Base-by-base conservation (phyloP, 1,284 basidiomycete species). In the Naganishia sp. region DNA sequence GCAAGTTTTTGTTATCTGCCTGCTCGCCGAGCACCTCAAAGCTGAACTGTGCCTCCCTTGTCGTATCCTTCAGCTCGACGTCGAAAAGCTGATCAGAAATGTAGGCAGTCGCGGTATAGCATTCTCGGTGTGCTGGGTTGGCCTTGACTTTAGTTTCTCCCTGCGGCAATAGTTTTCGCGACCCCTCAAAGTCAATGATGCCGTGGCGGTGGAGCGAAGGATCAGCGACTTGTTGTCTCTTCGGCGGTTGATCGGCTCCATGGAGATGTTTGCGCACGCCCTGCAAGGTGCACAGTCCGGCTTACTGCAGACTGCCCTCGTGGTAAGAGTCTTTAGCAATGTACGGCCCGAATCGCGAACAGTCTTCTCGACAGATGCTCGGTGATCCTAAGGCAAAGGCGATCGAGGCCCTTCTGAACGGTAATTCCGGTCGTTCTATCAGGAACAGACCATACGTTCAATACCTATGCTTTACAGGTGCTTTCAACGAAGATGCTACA, bases 61-160 rank as follows among this genome's bases (percentile, higher is more conserved):
- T 13, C 31, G 21, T 5, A 4, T 23, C 13, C 13, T 42, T 25
- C 42, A 90, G 76, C 83, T 90, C 73, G 94, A 97, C 73, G 84
- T 94, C 31, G 94, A 97, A 77, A 93, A 90, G 74, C 82, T 96
- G 6, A 89, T 94, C 41, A 84, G 85, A 46, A 85, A 85, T 23
- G 90, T 90, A 73, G 45, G 82, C 23, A 2, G 25, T 46, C 17
- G 7, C 31, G 10, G 43, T 15, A 9, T n/a, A 7, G 5, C 17
- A 17, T 25, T 11, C 28, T 2, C 21, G 9, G 13, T 18, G 35
- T 71, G 6, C 31, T n/a, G 31, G 42, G 11, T 7, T 13, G 11
- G 10, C 3, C 17, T n/a, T 65, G 70, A 55, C 9, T 6, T 18
- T 42, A 21, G 41, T 17, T 32, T 51, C 11, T 35, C 49, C 31